These are phyloP conservation scores for Sungouiella thailandica DNA, from an alignment of 805 yeast species.

Conservation along the genomic window DNA sequence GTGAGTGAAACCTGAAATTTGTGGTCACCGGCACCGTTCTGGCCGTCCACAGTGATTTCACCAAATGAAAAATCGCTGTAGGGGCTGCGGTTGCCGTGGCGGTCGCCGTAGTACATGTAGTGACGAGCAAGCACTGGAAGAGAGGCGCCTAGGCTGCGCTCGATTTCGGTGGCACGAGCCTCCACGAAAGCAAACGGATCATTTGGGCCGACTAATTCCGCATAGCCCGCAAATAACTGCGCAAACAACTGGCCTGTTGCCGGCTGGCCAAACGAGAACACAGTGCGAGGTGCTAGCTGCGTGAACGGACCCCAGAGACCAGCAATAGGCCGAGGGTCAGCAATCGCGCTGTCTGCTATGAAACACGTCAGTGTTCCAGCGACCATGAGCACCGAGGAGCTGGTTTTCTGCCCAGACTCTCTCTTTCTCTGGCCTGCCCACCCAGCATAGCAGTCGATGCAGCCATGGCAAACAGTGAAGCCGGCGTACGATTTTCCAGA, in stretches of 20 bases:
- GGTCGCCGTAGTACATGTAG: constrained; percentile 49
- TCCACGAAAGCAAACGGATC: constrained; percentile 17
- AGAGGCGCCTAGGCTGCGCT: constrained; percentile 14
- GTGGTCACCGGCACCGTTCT: constrained; percentile 14
- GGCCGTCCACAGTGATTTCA: constrained; percentile 47
- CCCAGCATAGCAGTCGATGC: constrained; percentile 58
- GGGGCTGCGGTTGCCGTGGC: constrained; percentile 57
- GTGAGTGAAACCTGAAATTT: too few relatives aligned
- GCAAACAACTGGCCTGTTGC: constrained; percentile 54
- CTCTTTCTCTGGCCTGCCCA: neutral
- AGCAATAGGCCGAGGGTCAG: constrained; percentile 20
- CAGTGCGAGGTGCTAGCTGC: constrained; percentile 24
- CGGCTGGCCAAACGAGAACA: constrained; percentile 55
- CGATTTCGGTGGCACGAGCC: constrained; percentile 17
- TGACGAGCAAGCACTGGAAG: constrained; percentile 26
- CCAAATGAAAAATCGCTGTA: constrained; percentile 45
- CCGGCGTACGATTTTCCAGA: constrained; percentile 15
- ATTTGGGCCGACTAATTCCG: constrained; percentile 3
- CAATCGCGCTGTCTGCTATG: constrained; percentile 20
- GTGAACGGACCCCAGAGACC: constrained; percentile 64
- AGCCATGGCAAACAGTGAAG: constrained; percentile 35
- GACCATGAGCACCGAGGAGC: constrained; percentile 34
- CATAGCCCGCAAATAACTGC: constrained; percentile 35
- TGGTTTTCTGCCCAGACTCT: neutral
- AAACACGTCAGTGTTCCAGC: constrained; percentile 65